Evolutionary conservation across 495 filamentous ascomycete species (phyloP), one percentile per base, ranked within the genome.

Genomic region (Aspergillus asperescens): DNA sequence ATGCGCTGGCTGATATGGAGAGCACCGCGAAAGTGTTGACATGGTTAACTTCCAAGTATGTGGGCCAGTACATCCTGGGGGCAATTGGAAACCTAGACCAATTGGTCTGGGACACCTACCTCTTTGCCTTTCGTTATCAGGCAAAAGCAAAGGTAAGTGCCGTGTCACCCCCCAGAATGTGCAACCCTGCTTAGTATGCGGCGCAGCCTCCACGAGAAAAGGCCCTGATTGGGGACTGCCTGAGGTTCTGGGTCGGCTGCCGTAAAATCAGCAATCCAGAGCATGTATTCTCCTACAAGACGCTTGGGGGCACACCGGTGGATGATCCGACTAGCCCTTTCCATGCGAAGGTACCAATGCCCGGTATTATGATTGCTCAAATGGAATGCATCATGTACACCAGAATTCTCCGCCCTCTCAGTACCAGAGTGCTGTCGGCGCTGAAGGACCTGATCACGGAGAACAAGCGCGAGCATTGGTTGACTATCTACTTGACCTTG

Each of bases 321-420:
- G 24, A 54, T 47, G 51, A 54, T 24, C 51, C 42, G 5, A 16
- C 27, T 9, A 54, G 42, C 42, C 51, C 32, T 20, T 54, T 38
- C 24, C 43, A 54, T 24, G 43, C 23, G 5, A 31, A 47, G 18
- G 42, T 54, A 15, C 51, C 51, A 6, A 54, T 54, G 23, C 51
- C 51, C 7, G 22, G 32, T 5, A 54, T 54, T 24, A 54, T 54
- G 51, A 54, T 46, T 40, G 27, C 51, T 13, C 51, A 54, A n/a
- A 54, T 54, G 51, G 51, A 54, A 37, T 54, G 51, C 35, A 54
- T 54, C 34, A 54, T 54, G 51, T 54, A 54, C 42, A 54, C 51
- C 42, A 47, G 32, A 7, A 23, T 54, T 5, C 51, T 54, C 3
- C 51, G 51, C 3, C 51, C 51, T 15, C 51, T 54, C 23, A 47